A percentile compares a stretch with the other conserved stretches of the same genome.
phyloP scores from a whole-genome alignment of 129 eudicot species.

The Centella asiatica region DNA sequence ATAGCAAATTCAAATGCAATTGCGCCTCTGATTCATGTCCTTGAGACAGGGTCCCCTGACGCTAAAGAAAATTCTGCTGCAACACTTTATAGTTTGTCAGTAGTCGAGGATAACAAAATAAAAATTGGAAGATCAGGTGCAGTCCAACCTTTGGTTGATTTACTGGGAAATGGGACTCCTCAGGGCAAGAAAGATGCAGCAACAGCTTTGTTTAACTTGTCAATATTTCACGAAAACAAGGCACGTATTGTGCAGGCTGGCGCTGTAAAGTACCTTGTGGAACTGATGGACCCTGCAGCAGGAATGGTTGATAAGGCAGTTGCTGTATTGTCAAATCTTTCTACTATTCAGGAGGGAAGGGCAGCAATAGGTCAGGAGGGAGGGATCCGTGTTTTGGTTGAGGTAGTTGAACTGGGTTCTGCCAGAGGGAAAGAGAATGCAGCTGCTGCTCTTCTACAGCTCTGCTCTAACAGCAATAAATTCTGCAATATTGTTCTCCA shows the following conservation, averaged over 20 bases:
- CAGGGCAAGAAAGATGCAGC: no score
- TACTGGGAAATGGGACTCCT: conserved; percentile 66
- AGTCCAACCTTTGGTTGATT: conserved; percentile 58
- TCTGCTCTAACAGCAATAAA: conserved; percentile 58
- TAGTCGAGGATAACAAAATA: conserved; percentile 54
- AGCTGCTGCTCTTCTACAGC: conserved; percentile 73
- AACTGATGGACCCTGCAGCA: conserved; percentile 82
- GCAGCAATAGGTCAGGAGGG: conserved; percentile 61
- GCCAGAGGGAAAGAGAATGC: conserved; percentile 91
- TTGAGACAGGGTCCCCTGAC: conserved; percentile 64
- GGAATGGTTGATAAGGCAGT: conserved; percentile 94
- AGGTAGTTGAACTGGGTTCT: conserved; percentile 83
- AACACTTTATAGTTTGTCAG: conserved; percentile 72
- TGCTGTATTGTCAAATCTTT: conserved; percentile 76
- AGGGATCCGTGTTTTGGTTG: conserved; percentile 73
- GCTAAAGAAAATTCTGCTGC: conserved; percentile 95
- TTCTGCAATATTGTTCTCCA: conserved; percentile 63
- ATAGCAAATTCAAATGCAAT: conserved; percentile 75
- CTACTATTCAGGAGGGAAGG: conserved; percentile 67
- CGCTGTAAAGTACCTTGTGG: conserved; percentile 68
- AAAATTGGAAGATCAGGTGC: conserved; percentile 78
- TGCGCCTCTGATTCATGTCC: conserved; percentile 65
- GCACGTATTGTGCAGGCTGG: no score
- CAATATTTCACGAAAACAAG: conserved; percentile 63
- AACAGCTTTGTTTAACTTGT: conserved; percentile 69